Evolutionary conservation across 768 basidiomycete species (phyloP).

Genomic region (Psilocybe sp.): DNA sequence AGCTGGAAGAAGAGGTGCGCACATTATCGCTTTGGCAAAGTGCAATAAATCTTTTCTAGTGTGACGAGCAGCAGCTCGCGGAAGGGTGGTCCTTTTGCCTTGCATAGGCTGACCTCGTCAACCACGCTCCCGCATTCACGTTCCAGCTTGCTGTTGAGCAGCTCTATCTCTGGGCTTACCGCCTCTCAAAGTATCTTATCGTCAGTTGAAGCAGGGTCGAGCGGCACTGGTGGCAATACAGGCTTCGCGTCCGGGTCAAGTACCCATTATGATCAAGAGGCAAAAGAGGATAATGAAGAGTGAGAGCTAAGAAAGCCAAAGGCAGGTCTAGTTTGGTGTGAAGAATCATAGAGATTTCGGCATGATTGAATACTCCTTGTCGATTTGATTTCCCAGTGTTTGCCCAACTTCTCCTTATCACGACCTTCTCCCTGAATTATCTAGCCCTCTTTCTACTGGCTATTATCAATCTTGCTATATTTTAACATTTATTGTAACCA

Average conservation of each 20-base stretch:
- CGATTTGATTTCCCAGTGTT: too few species aligned
- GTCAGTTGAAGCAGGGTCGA: too few species aligned
- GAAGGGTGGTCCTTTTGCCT: conserved; percentile 53
- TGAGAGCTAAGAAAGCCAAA: conserved; percentile 21
- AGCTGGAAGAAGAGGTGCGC: conserved; percentile 89
- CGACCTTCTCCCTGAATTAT: too few species aligned
- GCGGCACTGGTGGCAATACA: too few species aligned
- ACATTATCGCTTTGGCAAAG: not conserved
- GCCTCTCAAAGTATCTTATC: conserved; percentile 4
- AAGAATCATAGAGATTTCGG: not conserved
- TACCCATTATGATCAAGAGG: conserved; percentile 61
- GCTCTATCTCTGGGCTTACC: conserved; percentile 27
- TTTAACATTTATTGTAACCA: too few species aligned
- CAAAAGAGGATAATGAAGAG: conserved; percentile 74
- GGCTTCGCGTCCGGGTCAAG: too few species aligned
- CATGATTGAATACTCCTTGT: too few species aligned
- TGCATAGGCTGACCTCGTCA: conserved; percentile 77
- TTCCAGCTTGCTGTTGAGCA: conserved; percentile 52
- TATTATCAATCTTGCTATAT: too few species aligned
- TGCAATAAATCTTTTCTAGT: conserved; percentile 42
- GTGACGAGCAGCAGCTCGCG: conserved; percentile 63
- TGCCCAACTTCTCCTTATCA: too few species aligned
- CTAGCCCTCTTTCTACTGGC: too few species aligned
- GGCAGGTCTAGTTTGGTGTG: conserved; percentile 12
- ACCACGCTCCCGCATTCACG: conserved; percentile 73